Percentiles rank a stretch among this genome's conserved stretches.
Conservation (phyloP, 495 filamentous ascomycete species). For the Penicillium pancosmium region DNA sequence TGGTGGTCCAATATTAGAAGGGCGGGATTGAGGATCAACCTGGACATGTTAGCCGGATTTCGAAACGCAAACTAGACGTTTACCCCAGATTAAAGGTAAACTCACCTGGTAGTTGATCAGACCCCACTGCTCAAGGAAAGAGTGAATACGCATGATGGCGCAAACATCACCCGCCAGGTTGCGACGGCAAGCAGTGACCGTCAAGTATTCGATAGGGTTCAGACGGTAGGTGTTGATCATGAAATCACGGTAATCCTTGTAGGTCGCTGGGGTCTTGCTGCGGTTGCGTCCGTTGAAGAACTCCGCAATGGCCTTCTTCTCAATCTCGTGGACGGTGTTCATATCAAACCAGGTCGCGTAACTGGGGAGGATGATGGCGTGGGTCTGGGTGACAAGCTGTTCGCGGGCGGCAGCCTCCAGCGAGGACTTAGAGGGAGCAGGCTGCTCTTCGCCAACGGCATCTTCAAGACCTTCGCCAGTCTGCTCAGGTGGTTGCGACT, state of each 20-base stretch:
- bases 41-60: conserved; percentile 36
- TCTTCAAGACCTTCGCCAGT: conserved; percentile 42
- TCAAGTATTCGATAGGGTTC: conserved; percentile 94
- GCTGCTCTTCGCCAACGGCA: conserved; percentile 47
- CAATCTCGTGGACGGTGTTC: conserved; percentile 83
- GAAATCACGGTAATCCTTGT: conserved; percentile 98
- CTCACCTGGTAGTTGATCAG: conserved; percentile 96
- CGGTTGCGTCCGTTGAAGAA: conserved; percentile 98
- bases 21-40: conserved; percentile 94
- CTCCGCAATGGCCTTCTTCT: conserved; percentile 89
- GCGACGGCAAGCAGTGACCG: conserved; percentile 93
- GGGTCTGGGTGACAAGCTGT: conserved; percentile 89
- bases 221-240: conserved; percentile 99
- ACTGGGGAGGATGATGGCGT: conserved; percentile 91
- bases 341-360: conserved; percentile 99
- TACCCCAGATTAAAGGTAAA: neutral
- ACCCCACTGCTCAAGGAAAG: conserved; percentile 98
- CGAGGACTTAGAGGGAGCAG: conserved; percentile 70
- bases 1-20: conserved; percentile 92
- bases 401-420: conserved; percentile 83
- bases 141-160: conserved; percentile 97
- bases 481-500: conserved; percentile 28
- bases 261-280: conserved; percentile 96
- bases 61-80: neutral
- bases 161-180: conserved; percentile 98